Evolutionary conservation across 106 monocot species (phyloP).

Genomic region (Phalaenopsis equestris): DNA sequence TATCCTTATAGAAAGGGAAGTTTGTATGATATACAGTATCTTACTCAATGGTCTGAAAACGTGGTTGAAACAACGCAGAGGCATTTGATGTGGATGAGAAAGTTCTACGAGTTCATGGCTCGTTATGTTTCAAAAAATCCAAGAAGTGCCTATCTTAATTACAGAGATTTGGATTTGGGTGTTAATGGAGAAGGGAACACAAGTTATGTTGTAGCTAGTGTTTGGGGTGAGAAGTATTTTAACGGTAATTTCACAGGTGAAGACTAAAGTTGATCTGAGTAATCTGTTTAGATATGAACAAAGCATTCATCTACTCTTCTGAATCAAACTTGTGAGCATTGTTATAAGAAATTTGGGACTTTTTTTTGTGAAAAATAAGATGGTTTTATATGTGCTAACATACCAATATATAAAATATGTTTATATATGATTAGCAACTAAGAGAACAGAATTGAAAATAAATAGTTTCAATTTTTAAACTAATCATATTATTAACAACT

Average conservation of each 20-base stretch:
- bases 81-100: slow-evolving; percentile 8
- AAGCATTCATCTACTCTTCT: slow-evolving; percentile 23
- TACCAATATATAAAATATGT: too few relatives aligned
- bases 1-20: slow-evolving; percentile 33
- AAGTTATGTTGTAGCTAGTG: slow-evolving; percentile 3
- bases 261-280: slow-evolving; percentile 14
- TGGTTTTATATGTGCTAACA: too few relatives aligned
- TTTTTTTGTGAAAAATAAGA: too few relatives aligned
- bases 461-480: too few relatives aligned
- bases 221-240: slow-evolving; percentile 38
- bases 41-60: slow-evolving; percentile 14
- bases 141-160: slow-evolving; percentile 11
- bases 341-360: too few relatives aligned
- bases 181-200: slow-evolving; percentile 10
- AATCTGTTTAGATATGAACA: slow-evolving; percentile 29
- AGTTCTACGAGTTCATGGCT: slow-evolving; percentile 4
- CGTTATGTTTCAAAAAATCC: slow-evolving; percentile 16
- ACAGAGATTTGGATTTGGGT: slow-evolving; percentile 18
- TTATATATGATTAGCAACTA: too few relatives aligned
- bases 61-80: not conserved
- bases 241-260: slow-evolving; percentile 20
- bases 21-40: slow-evolving; percentile 25
- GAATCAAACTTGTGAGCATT: not conserved
- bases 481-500: too few relatives aligned
- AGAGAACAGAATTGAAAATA: too few relatives aligned